Percentiles rank a stretch among this genome's conserved stretches.
phyloP scores from a whole-genome alignment of 2,329 filamentous ascomycete species.

The Aspergillus pseudoterreus region DNA sequence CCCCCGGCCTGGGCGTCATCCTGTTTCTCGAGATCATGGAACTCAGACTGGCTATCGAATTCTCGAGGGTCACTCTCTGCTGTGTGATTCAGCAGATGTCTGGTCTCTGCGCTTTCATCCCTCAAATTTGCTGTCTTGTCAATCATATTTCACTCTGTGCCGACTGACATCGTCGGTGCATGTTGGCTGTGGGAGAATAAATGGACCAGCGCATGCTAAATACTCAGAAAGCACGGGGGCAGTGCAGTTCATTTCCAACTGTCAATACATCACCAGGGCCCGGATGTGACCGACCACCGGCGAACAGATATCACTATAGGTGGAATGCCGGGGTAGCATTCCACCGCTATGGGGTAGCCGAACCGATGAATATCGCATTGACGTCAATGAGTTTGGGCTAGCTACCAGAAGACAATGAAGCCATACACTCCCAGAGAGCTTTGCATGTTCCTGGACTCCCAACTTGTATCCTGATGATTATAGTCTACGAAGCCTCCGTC shows the following conservation, averaged over 20 bases:
- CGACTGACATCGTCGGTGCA: background rate
- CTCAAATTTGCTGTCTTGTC: background rate
- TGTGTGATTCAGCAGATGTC: background rate
- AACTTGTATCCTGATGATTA: no score
- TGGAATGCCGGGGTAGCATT: constrained; percentile 1
- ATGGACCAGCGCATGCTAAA: background rate
- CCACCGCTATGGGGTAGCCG: background rate
- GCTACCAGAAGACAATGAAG: no score
- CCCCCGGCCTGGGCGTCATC: background rate
- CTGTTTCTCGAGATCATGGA: constrained; percentile 4
- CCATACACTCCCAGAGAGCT: no score
- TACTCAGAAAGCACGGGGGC: background rate
- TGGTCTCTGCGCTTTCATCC: constrained; percentile 1
- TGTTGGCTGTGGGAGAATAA: background rate
- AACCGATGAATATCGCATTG: background rate
- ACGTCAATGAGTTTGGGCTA: background rate
- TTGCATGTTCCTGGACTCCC: no score
- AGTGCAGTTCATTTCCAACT: background rate
- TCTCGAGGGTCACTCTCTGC: background rate
- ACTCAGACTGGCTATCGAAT: background rate
- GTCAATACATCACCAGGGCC: constrained; percentile 6
- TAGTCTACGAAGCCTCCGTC: no score
- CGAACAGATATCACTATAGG: background rate
- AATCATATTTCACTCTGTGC: background rate
- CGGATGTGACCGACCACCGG: background rate